These are phyloP conservation scores for Trichoderma sp. DNA, from an alignment of 2,329 filamentous ascomycete species.

Conservation along the genomic window DNA sequence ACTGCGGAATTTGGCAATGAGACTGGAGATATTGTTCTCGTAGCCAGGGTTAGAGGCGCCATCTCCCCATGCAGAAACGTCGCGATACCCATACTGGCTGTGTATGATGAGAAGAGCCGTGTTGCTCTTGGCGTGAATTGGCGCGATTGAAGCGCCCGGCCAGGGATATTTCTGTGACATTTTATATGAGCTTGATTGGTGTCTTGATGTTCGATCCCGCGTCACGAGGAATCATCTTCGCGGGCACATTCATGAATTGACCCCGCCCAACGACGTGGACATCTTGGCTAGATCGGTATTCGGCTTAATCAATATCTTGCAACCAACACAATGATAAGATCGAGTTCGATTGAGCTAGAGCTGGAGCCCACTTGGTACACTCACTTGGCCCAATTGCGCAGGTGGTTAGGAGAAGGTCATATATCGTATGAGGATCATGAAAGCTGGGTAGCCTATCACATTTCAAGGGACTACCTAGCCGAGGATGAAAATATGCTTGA, in stretches of 20 bases:
- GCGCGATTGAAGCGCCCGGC: background rate
- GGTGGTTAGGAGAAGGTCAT: background rate
- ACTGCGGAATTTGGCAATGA: constrained; percentile 12
- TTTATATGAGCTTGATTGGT: background rate
- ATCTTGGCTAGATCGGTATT: background rate
- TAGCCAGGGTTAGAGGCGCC: constrained; percentile 6
- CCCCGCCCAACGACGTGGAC: background rate
- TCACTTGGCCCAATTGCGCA: background rate
- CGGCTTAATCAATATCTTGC: background rate
- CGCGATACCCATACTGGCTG: constrained; percentile 20
- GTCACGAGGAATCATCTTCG: background rate
- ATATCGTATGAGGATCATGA: background rate
- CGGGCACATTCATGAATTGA: background rate
- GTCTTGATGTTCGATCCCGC: background rate
- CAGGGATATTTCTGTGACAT: background rate
- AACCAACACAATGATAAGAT: background rate
- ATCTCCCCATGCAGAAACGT: background rate
- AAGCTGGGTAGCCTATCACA: background rate
- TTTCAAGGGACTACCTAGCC: background rate
- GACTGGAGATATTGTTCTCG: constrained; percentile 14
- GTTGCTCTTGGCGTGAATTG: background rate
- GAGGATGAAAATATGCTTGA: background rate
- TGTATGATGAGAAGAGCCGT: constrained; percentile 24
- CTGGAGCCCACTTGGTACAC: background rate
- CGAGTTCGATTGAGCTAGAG: background rate